These are phyloP conservation scores for Exsudoporus frostii DNA, from an alignment of 768 basidiomycete genomes.

Conservation along the genomic window DNA sequence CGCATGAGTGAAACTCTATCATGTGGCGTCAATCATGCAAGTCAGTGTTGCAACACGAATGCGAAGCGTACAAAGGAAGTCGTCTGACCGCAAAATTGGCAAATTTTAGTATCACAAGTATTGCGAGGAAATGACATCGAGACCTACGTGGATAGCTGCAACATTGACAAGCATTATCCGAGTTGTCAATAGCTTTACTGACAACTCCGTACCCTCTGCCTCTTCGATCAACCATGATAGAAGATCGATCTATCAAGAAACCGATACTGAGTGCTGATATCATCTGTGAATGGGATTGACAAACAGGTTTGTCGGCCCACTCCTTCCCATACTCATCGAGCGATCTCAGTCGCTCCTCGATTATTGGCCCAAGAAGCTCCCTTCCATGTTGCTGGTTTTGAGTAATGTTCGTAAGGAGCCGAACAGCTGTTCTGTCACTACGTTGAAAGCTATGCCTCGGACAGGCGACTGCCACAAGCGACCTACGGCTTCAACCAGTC, in stretches of 20 bases:
- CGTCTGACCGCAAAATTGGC: neutral
- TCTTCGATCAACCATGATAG: slow-evolving; percentile 33
- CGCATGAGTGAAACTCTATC: too few relatives aligned
- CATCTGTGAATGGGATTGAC: neutral
- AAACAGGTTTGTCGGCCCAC: slow-evolving; percentile 35
- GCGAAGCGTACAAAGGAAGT: neutral
- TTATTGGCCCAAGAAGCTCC: too few relatives aligned
- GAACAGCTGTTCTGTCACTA: slow-evolving; percentile 1
- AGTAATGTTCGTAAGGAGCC: slow-evolving; percentile 5
- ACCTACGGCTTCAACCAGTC: too few relatives aligned
- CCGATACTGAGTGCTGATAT: neutral
- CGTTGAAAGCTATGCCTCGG: too few relatives aligned
- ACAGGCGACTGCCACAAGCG: too few relatives aligned
- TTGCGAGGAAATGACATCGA: neutral
- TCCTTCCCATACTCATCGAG: too few relatives aligned
- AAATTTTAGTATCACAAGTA: neutral
- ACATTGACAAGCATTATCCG: neutral
- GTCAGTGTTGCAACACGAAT: too few relatives aligned
- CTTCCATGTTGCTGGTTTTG: too few relatives aligned
- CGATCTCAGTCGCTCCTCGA: too few relatives aligned
- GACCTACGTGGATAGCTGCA: neutral
- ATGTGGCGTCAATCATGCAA: too few relatives aligned
- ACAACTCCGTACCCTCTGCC: slow-evolving; percentile 11
- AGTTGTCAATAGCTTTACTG: slow-evolving; percentile 18
- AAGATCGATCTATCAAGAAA: slow-evolving; percentile 26